Evolutionary conservation across 768 basidiomycete genomes (phyloP).

Genomic region (Trametes cingulata): DNA sequence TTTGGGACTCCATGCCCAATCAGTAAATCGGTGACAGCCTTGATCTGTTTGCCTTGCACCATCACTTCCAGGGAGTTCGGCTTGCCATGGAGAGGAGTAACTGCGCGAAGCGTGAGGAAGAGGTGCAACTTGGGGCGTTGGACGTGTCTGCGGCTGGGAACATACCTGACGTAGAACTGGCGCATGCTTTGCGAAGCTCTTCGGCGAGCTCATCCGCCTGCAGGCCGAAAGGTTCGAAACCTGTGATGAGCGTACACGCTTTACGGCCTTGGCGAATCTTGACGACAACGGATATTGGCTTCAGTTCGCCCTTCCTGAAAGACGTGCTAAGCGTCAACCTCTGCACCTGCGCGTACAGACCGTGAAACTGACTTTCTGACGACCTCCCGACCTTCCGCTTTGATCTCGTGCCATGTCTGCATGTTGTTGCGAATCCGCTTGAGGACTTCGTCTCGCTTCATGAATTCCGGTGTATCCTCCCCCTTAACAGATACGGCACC

Average conservation of each 20-base stretch:
- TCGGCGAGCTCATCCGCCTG: conserved; percentile 75
- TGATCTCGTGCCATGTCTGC: conserved; percentile 77
- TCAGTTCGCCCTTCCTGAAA: conserved; percentile 72
- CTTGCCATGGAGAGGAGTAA: conserved; percentile 62
- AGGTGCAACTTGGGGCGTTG: neutral
- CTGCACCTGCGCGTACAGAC: neutral
- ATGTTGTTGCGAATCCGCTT: conserved; percentile 59
- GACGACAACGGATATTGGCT: conserved; percentile 65
- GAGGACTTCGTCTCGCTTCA: conserved; percentile 66
- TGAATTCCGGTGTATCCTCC: conserved; percentile 44
- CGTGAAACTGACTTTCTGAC: conserved; percentile 55
- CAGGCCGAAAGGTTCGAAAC: conserved; percentile 77
- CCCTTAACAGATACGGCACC: conserved; percentile 34
- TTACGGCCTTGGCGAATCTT: conserved; percentile 82
- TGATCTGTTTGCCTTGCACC: conserved; percentile 83
- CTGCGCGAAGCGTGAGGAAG: conserved; percentile 35
- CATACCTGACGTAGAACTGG: conserved; percentile 76
- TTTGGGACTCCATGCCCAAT: conserved; percentile 73
- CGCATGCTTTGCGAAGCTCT: conserved; percentile 74
- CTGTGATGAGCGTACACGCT: conserved; percentile 72
- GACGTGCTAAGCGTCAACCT: neutral
- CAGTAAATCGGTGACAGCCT: conserved; percentile 66
- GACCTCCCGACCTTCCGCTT: conserved; percentile 52
- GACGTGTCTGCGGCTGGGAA: neutral
- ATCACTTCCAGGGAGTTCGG: conserved; percentile 64